A percentile compares a stretch with the other conserved stretches of the same genome.
Evolutionary conservation across 176 grass and related monocot genomes (phyloP).

Genomic region (Zea luxurians): DNA sequence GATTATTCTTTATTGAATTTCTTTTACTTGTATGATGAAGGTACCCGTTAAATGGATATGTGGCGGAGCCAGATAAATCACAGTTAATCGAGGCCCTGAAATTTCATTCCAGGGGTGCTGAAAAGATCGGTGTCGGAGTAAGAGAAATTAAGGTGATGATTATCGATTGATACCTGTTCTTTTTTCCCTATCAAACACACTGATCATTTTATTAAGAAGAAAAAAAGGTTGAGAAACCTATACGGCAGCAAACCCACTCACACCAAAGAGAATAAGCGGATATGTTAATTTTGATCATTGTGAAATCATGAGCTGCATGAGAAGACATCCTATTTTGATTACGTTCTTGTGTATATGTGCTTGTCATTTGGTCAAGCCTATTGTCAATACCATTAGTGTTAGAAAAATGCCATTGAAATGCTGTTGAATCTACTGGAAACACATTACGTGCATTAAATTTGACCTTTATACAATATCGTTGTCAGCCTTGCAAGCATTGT

Average conservation of each 20-base stretch:
- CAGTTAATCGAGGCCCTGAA: constrained; percentile 60
- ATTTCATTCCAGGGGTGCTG: constrained; percentile 46
- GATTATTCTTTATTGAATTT: constrained; percentile 32
- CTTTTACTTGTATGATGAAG: constrained; percentile 49
- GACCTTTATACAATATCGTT: background rate
- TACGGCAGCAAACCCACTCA: background rate
- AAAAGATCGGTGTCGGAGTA: constrained; percentile 51
- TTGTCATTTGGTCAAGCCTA: background rate
- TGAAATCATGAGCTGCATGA: constrained; percentile 14
- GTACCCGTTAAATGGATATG: constrained; percentile 53
- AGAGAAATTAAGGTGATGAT: constrained; percentile 45
- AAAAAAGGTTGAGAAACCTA: background rate
- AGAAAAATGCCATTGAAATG: background rate
- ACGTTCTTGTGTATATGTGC: background rate
- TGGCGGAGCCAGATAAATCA: constrained; percentile 59
- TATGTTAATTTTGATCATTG: constrained; percentile 15
- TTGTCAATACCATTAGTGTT: background rate
- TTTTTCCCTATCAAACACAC: background rate
- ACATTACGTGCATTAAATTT: background rate
- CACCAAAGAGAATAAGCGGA: background rate
- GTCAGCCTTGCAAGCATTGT: background rate
- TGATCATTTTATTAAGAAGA: background rate
- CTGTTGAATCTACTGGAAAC: constrained; percentile 28
- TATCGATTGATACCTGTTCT: constrained; percentile 16
- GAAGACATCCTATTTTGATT: background rate